Evolutionary conservation across 2,329 filamentous ascomycete genomes (phyloP).

Genomic region (Exophiala mesophila): DNA sequence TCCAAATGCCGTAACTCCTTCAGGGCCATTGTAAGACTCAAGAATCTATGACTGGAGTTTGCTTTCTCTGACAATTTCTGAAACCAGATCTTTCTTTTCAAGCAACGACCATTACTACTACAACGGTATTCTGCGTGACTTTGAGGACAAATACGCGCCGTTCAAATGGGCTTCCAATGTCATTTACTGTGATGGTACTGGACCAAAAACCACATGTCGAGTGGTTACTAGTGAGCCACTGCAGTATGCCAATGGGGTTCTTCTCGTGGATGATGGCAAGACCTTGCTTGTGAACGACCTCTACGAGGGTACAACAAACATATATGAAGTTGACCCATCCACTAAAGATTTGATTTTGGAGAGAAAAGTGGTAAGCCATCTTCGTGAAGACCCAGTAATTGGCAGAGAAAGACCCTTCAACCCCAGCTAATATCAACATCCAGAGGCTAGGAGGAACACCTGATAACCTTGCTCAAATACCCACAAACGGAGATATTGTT

Average conservation of each 20-base stretch:
- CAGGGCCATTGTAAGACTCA: slow-evolving; percentile 3
- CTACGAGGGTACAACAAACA: slow-evolving; percentile 2
- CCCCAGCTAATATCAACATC: neutral
- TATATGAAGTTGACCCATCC: slow-evolving; percentile 2
- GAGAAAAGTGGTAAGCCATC: slow-evolving; percentile 5
- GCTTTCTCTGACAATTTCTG: neutral
- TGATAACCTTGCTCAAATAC: slow-evolving; percentile 2
- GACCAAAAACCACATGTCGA: slow-evolving; percentile 1
- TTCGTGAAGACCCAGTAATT: too few relatives aligned
- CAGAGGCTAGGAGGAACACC: slow-evolving; percentile 3
- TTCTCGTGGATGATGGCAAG: slow-evolving; percentile 2
- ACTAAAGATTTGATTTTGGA: slow-evolving; percentile 2
- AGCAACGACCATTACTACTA: slow-evolving; percentile 6
- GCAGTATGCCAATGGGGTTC: slow-evolving; percentile 2
- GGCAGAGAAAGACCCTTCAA: too few relatives aligned
- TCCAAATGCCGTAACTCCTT: slow-evolving; percentile 2
- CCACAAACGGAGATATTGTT: slow-evolving; percentile 5
- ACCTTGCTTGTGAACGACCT: slow-evolving; percentile 2
- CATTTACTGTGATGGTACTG: slow-evolving; percentile 1
- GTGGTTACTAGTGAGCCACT: too few relatives aligned
- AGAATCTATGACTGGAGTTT: too few relatives aligned
- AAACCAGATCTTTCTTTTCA: slow-evolving; percentile 3
- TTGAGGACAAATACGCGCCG: slow-evolving; percentile 3
- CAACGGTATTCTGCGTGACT: neutral
- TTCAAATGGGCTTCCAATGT: slow-evolving; percentile 3